Evolutionary conservation across 805 yeast species (phyloP), one percentile per base, ranked within the genome.

Genomic region (Schwanniomyces vanrijiae): DNA sequence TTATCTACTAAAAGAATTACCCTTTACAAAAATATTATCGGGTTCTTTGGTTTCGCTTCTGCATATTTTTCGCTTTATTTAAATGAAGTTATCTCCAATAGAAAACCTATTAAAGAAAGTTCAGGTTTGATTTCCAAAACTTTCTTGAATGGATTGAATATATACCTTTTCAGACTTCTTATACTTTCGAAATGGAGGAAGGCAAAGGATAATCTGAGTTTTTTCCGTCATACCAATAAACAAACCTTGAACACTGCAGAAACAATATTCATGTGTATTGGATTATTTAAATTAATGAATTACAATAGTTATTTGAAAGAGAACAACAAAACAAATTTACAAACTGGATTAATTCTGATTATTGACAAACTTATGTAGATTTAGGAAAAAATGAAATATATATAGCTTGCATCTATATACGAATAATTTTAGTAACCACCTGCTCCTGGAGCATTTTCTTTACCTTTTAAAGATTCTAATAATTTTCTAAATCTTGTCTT

Each of bases 371-470:
- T 63, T n/a, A 64, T 64, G 68, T 59, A 41, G 16, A 14, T 31
- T 14, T 31, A 31, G 35, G 16, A 14, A 31, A 31, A n/a, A 6
- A 11, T 9, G 13, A 31, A 5, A 31, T 31, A 31, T 14, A 31
- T 31, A 31, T 31, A 31, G 13, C 20, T 31, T 25, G 7, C 11
- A 16, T 43, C 10, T 7, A 35, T 48, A 42, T 40, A 19, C 20
- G 16, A n/a, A n/a, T n/a, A n/a, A n/a, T n/a, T 20, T 49, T 69
- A 75, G 61, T 80, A 81, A 11, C 87, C 87, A 25, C 77, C 86
- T 33, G 90, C 90, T 33, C 91, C 92, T 21, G 94, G 94, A 42
- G 82, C 92, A 50, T 77, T 75, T 42, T 77, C 78, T 55, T 86
- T 87, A 35, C 84, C 88, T 71, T 83, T 83, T 59, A 87, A 75